Evolutionary conservation across 2,329 filamentous ascomycete genomes (phyloP), one percentile per base, ranked within the genome.

Genomic region (Cladosporium sp.): DNA sequence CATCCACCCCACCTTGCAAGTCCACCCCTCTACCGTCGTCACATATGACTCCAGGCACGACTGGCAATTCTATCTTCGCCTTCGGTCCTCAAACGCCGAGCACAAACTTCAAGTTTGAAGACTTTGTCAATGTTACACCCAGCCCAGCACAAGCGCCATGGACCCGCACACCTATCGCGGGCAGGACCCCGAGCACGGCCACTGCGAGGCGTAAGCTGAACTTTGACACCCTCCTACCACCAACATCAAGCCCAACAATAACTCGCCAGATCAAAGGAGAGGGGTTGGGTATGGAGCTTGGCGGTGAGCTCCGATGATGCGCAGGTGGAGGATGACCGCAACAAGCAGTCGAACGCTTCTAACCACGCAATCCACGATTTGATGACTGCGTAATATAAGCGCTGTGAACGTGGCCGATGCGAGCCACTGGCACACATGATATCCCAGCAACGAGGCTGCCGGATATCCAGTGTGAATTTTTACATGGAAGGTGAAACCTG

Each of bases 111-210:
- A 94, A 97, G 72, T 95, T 97, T 71, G 83, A 90, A 46, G 93
- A 98, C 66, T 98, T 95, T 70, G 85, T 97, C 65, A 96, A 97
- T 70, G 92, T 97, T 67, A 95, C 93, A 6, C 93, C 93, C 0
- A 95, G 89, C 63, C 93, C 93, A 16, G 93, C 89, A 20, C 93
- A 96, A 72, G 88, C 83, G 59, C 79, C 84, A 8, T 96, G 90
- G 87, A 72, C 71, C 27, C 74, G 78, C 27, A 84, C 81, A 29
- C 81, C 81, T 15, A 72, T 71, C 13, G 71, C 73, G 7, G 65
- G 66, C 15, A 88, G 86, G 67, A 95, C 90, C 0, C 90, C 89
- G 9, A 70, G 82, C 9, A 77, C 80, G 22, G 74, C 74, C 51
- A 80, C 86, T 40, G 79, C 86, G n/a, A 76, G 88, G 61, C 80